These are phyloP conservation scores for Trapa bicornis DNA, from an alignment of 345 rosid genomes.

Conservation along the genomic window DNA sequence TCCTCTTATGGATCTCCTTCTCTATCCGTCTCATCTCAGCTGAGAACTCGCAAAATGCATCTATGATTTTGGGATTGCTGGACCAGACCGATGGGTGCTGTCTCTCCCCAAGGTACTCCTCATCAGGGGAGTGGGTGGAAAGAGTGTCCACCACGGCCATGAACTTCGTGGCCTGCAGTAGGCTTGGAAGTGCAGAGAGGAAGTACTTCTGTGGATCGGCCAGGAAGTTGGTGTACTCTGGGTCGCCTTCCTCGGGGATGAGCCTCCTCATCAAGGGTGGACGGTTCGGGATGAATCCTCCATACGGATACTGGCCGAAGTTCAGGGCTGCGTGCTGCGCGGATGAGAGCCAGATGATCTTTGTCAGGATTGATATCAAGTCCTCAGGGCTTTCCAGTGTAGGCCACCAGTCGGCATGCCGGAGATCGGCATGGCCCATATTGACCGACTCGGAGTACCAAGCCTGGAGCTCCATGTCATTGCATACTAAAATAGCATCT, in stretches of 20 bases:
- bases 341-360: slow-evolving; percentile 84
- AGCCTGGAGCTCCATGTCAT: slow-evolving; percentile 62
- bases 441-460: slow-evolving; percentile 85
- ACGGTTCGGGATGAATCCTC: slow-evolving; percentile 82
- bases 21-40: slow-evolving; percentile 61
- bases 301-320: slow-evolving; percentile 91
- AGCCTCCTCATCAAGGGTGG: slow-evolving; percentile 80
- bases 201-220: slow-evolving; percentile 72
- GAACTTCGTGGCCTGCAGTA: slow-evolving; percentile 71
- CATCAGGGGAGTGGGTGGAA: slow-evolving; percentile 90
- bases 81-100: slow-evolving; percentile 80
- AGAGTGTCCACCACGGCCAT: slow-evolving; percentile 94
- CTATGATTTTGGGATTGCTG: slow-evolving; percentile 58
- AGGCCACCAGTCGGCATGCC: slow-evolving; percentile 86
- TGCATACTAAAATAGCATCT: slow-evolving; percentile 27
- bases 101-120: slow-evolving; percentile 89
- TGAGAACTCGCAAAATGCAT: slow-evolving; percentile 61
- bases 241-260: slow-evolving; percentile 66
- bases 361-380: slow-evolving; percentile 54
- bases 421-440: slow-evolving; percentile 69
- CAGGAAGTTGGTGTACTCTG: slow-evolving; percentile 43
- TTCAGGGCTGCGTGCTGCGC: slow-evolving; percentile 97
- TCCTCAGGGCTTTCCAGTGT: slow-evolving; percentile 34
- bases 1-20: slow-evolving; percentile 76
- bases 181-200: slow-evolving; percentile 67